Evolutionary conservation across 2,329 filamentous ascomycete genomes (phyloP).

Genomic region (Coniochaeta prunicola): DNA sequence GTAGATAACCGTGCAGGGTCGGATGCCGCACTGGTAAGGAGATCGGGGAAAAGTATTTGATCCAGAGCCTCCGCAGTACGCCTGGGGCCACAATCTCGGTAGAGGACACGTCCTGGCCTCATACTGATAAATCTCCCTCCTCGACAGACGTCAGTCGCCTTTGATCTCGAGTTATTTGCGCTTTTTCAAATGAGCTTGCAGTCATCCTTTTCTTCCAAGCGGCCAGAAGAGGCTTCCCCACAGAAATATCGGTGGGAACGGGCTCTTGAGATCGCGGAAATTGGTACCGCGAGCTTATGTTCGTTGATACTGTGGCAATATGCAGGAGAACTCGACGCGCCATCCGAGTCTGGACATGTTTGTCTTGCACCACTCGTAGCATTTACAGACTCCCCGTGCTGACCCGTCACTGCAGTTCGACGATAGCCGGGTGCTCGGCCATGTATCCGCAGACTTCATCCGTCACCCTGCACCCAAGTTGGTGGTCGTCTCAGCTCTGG

Average conservation of each 20-base stretch:
- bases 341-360: neutral
- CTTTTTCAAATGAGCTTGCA: neutral
- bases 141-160: neutral
- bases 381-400: neutral
- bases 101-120: neutral
- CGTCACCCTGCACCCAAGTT: conserved; percentile 22
- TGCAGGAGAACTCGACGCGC: neutral
- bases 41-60: neutral
- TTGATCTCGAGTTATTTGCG: neutral
- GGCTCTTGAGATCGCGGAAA: neutral
- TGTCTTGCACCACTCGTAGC: neutral
- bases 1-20: neutral
- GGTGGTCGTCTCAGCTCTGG: conserved; percentile 24
- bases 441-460: conserved; percentile 8
- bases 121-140: neutral
- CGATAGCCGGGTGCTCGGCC: neutral
- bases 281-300: neutral
- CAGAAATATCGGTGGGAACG: neutral
- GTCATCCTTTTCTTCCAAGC: neutral
- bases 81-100: neutral
- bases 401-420: conserved; percentile 1
- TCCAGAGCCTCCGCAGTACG: neutral
- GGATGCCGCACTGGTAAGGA: neutral
- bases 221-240: neutral
- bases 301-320: neutral